These are phyloP conservation scores for Corylus avellana DNA, from an alignment of 306 rosid genomes.

Conservation along the genomic window DNA sequence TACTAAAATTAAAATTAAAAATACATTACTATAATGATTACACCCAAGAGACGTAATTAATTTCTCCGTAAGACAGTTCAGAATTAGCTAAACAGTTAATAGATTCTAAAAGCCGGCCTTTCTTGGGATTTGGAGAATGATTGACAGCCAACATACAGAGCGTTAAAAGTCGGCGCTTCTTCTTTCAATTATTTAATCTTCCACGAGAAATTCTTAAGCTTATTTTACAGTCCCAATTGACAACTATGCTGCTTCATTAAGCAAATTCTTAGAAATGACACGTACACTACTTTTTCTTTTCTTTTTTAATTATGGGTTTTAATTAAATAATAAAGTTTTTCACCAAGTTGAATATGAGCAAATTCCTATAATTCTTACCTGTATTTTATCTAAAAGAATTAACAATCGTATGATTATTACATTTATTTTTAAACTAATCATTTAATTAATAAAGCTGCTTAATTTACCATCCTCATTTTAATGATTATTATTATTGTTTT, in stretches of 20 bases:
- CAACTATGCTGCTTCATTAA: background rate
- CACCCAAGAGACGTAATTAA: constrained; percentile 19
- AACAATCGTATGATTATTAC: too few relatives aligned
- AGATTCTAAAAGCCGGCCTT: constrained; percentile 59
- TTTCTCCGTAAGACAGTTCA: constrained; percentile 44
- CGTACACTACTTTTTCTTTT: background rate
- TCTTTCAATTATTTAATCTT: constrained; percentile 17
- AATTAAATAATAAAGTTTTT: too few relatives aligned
- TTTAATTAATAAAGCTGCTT: too few relatives aligned
- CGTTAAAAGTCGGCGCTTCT: constrained; percentile 58
- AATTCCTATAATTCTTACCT: too few relatives aligned
- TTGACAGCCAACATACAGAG: constrained; percentile 65
- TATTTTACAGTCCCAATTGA: background rate
- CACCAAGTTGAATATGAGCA: too few relatives aligned
- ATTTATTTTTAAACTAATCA: too few relatives aligned
- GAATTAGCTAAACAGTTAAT: constrained; percentile 50
- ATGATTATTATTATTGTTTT: too few relatives aligned
- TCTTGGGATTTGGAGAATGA: constrained; percentile 53
- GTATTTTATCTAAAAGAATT: too few relatives aligned
- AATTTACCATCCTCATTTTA: too few relatives aligned
- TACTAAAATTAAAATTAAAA: too few relatives aligned
- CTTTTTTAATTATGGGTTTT: background rate
- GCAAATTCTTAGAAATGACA: background rate
- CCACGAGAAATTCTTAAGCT: background rate
- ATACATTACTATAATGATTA: constrained; percentile 11